phyloP scores from a whole-genome alignment of 768 basidiomycete species.

The Leccinum ochraceum region DNA sequence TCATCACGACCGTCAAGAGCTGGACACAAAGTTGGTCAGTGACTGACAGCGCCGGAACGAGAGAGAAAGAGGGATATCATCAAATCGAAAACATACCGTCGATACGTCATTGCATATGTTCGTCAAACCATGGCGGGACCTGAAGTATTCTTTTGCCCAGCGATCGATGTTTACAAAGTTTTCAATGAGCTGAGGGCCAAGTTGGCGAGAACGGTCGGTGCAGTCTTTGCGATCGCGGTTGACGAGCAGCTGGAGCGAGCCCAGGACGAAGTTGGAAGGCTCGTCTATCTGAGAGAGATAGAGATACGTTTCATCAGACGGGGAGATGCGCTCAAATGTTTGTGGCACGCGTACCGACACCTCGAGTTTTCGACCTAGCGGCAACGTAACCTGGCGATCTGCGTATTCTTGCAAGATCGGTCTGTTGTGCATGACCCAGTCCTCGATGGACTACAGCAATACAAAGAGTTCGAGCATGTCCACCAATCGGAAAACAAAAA shows the following conservation, averaged over 20 bases:
- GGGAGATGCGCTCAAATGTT: not conserved
- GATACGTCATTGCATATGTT: constrained; percentile 20
- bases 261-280: constrained; percentile 26
- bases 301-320: constrained; percentile 4
- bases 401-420: constrained; percentile 30
- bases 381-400: constrained; percentile 26
- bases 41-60: not conserved
- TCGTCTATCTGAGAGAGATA: constrained; percentile 21
- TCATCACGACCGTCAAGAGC: constrained; percentile 32
- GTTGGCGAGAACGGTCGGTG: constrained; percentile 18
- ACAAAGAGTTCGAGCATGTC: not conserved
- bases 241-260: constrained; percentile 29
- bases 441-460: constrained; percentile 13
- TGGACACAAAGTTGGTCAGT: constrained; percentile 4
- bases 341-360: constrained; percentile 21
- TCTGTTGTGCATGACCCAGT: constrained; percentile 27
- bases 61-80: not conserved
- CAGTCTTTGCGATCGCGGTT: constrained; percentile 23
- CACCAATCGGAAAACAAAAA: not conserved
- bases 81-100: constrained; percentile 16
- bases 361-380: constrained; percentile 26
- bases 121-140: constrained; percentile 18
- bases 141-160: constrained; percentile 32
- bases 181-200: constrained; percentile 33
- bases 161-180: constrained; percentile 31